Percentiles rank a stretch among this genome's conserved stretches.
Conservation (phyloP, 1,284 basidiomycete genomes). For the Ganoderma meredithae region DNA sequence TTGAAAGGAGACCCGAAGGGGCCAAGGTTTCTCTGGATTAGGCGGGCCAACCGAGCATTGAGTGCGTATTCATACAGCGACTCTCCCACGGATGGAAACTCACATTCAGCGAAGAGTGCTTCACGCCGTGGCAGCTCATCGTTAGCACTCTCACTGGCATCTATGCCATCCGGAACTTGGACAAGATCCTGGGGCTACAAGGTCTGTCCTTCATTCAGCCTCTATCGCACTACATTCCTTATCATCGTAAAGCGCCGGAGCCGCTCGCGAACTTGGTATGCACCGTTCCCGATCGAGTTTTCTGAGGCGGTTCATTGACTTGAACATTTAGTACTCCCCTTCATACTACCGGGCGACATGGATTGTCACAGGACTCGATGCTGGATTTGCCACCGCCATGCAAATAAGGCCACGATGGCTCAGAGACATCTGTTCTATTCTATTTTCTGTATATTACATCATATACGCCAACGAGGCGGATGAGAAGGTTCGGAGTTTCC, state of each 20-base stretch:
- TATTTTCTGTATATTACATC: conserved; percentile 94
- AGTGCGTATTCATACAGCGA: conserved; percentile 51
- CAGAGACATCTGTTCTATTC: conserved; percentile 82
- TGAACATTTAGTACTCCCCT: conserved; percentile 75
- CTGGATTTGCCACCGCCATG: conserved; percentile 97
- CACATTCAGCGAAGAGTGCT: conserved; percentile 62
- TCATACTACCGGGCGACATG: conserved; percentile 98
- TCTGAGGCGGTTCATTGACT: neutral
- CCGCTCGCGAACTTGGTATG: conserved; percentile 87
- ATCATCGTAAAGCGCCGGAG: conserved; percentile 77
- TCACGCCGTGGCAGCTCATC: conserved; percentile 95
- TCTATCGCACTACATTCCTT: conserved; percentile 8
- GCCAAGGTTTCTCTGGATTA: conserved; percentile 71
- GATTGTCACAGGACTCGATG: conserved; percentile 94
- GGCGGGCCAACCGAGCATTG: conserved; percentile 63
- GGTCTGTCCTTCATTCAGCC: conserved; percentile 55
- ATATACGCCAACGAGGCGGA: conserved; percentile 93
- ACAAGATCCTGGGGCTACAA: conserved; percentile 86
- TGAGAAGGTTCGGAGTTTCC: conserved; percentile 72
- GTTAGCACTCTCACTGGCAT: conserved; percentile 85
- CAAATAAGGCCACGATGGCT: conserved; percentile 93
- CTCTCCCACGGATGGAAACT: conserved; percentile 4
- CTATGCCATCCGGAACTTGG: conserved; percentile 88
- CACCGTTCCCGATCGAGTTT: neutral
- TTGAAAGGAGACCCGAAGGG: conserved; percentile 71